Conservation (phyloP, 1,139 yeast genomes). For the Komagataea norvegica region DNA sequence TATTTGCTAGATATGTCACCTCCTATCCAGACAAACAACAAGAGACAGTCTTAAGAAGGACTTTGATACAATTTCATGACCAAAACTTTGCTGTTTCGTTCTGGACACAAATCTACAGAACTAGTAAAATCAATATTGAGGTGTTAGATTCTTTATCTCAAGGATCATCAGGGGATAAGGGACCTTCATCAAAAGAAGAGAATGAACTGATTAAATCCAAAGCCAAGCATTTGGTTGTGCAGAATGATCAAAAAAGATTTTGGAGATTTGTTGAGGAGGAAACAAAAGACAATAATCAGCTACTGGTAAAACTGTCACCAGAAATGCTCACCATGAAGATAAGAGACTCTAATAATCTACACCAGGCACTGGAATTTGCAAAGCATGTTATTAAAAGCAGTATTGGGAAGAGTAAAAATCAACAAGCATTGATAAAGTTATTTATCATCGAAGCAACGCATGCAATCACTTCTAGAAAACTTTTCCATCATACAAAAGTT, state of each 20-base stretch:
- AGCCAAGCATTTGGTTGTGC: constrained; percentile 1
- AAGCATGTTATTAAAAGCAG: constrained; percentile 9
- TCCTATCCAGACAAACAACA: constrained; percentile 1
- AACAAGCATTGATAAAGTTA: constrained; percentile 4
- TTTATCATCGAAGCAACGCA: constrained; percentile 14
- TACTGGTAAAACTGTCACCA: constrained; percentile 1
- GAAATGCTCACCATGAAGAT: constrained; percentile 8
- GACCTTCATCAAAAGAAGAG: background rate
- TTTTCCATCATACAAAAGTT: constrained; percentile 10
- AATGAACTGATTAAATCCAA: background rate
- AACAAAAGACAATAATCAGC: constrained; percentile 1
- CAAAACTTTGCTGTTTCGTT: constrained; percentile 6
- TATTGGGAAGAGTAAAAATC: constrained; percentile 2
- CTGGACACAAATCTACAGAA: constrained; percentile 9
- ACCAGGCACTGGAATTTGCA: constrained; percentile 14
- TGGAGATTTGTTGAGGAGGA: constrained; percentile 4
- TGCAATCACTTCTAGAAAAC: constrained; percentile 5
- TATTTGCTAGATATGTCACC: constrained; percentile 14
- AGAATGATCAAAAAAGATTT: constrained; percentile 5
- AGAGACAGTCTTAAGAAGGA: constrained; percentile 1
- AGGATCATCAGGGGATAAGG: background rate
- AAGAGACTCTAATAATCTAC: constrained; percentile 7
- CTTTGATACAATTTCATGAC: constrained; percentile 1
- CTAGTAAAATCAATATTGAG: constrained; percentile 1
- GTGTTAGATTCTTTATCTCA: constrained; percentile 1